Conservation (phyloP, 768 basidiomycete genomes). For the Tricholomella constricta region DNA sequence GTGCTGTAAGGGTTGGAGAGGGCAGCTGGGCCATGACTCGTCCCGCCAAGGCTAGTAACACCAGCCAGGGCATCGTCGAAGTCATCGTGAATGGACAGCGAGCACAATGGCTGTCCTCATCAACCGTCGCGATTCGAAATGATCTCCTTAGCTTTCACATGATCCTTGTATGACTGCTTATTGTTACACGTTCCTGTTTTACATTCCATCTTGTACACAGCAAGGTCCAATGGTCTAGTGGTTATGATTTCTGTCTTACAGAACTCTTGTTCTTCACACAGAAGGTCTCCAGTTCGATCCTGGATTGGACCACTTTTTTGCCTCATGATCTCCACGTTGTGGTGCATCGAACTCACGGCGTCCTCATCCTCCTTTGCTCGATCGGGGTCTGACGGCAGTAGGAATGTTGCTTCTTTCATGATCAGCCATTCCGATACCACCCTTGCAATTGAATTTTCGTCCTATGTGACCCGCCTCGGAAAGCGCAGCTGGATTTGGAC, state of each 20-base stretch:
- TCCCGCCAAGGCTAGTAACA: conserved; percentile 4
- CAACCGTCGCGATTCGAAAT: neutral
- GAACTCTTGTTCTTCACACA: conserved; percentile 17
- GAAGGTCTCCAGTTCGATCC: conserved; percentile 42
- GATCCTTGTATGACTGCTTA: neutral
- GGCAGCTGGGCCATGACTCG: neutral
- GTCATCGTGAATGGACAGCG: conserved; percentile 7
- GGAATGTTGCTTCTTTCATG: too few relatives aligned
- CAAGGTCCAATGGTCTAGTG: conserved; percentile 45
- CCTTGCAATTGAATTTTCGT: too few relatives aligned
- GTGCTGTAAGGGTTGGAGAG: neutral
- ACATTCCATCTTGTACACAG: too few relatives aligned
- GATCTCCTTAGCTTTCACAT: neutral
- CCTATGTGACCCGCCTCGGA: too few relatives aligned
- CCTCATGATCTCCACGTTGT: neutral
- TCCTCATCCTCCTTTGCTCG: too few relatives aligned
- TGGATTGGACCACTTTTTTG: conserved; percentile 30
- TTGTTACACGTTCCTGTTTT: neutral
- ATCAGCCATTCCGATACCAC: too few relatives aligned
- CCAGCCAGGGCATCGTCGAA: conserved; percentile 5
- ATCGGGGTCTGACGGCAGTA: too few relatives aligned
- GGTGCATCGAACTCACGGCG: too few relatives aligned
- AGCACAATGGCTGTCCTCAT: neutral
- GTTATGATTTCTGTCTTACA: conserved; percentile 50
- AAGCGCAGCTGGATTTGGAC: too few relatives aligned